These are phyloP conservation scores for Zea luxurians DNA, from an alignment of 176 grass and related monocot genomes.

Conservation along the genomic window DNA sequence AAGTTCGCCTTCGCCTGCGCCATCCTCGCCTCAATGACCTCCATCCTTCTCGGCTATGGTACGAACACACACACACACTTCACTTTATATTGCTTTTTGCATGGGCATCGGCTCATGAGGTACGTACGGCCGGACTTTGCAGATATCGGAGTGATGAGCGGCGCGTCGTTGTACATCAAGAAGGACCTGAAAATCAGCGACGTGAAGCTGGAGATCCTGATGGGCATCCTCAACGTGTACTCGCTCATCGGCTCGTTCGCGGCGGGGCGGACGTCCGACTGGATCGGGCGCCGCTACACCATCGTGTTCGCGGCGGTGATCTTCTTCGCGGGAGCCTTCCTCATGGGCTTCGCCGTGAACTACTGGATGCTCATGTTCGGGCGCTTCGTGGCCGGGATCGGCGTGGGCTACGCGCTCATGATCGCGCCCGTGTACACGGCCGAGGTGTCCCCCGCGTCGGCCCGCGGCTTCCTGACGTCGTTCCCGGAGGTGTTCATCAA, in stretches of 20 bases:
- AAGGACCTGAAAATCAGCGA: constrained; percentile 51
- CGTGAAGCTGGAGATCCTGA: constrained; percentile 57
- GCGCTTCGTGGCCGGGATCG: constrained; percentile 71
- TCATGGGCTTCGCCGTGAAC: constrained; percentile 76
- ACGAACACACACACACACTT: neutral
- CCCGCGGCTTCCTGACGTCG: constrained; percentile 71
- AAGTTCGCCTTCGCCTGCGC: constrained; percentile 63
- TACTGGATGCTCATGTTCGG: constrained; percentile 80
- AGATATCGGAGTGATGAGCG: constrained; percentile 95
- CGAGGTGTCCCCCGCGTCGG: constrained; percentile 69
- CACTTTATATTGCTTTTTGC: neutral
- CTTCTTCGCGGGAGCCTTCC: constrained; percentile 71
- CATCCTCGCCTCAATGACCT: constrained; percentile 89
- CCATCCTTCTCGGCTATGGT: constrained; percentile 84
- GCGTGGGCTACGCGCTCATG: constrained; percentile 80
- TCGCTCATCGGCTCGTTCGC: constrained; percentile 80
- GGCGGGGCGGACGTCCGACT: constrained; percentile 71
- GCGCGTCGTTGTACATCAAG: constrained; percentile 63
- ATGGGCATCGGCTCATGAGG: constrained; percentile 2
- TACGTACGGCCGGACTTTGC: neutral
- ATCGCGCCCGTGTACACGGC: constrained; percentile 86
- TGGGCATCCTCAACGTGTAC: constrained; percentile 79
- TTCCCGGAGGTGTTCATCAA: constrained; percentile 96
- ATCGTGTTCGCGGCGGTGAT: constrained; percentile 72
- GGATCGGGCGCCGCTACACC: constrained; percentile 76